Conservation (phyloP, 2,329 filamentous ascomycete genomes). For the Diplodia mutila region DNA sequence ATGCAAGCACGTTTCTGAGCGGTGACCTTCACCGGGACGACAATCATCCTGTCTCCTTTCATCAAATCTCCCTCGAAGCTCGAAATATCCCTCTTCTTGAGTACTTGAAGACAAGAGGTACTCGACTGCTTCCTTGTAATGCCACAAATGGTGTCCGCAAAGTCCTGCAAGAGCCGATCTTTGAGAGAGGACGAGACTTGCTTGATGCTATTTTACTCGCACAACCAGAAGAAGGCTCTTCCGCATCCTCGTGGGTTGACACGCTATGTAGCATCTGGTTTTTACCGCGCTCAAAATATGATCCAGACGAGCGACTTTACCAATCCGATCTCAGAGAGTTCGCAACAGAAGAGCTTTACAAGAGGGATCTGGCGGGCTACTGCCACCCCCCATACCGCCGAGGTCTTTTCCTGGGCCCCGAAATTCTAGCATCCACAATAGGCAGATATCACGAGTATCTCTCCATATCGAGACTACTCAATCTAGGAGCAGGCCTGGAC, state of each 20-base stretch:
- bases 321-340: neutral
- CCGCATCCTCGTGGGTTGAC: neutral
- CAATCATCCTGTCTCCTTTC: neutral
- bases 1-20: neutral
- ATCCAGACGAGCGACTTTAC: neutral
- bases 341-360: neutral
- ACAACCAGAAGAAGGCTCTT: neutral
- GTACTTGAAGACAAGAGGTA: neutral
- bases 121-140: neutral
- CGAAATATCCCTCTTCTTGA: neutral
- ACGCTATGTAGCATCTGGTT: neutral
- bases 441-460: too few relatives aligned
- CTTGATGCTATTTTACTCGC: neutral
- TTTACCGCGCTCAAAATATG: neutral
- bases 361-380: neutral
- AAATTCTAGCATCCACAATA: neutral
- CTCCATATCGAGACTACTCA: neutral
- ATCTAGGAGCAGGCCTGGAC: neutral
- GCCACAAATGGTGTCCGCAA: neutral
- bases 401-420: neutral
- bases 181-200: neutral
- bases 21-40: too few relatives aligned
- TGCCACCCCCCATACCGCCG: neutral
- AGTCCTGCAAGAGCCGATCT: neutral
- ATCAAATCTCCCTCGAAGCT: neutral